These are phyloP conservation scores for Halenospora varia DNA, from an alignment of 495 filamentous ascomycete species.

Conservation along the genomic window DNA sequence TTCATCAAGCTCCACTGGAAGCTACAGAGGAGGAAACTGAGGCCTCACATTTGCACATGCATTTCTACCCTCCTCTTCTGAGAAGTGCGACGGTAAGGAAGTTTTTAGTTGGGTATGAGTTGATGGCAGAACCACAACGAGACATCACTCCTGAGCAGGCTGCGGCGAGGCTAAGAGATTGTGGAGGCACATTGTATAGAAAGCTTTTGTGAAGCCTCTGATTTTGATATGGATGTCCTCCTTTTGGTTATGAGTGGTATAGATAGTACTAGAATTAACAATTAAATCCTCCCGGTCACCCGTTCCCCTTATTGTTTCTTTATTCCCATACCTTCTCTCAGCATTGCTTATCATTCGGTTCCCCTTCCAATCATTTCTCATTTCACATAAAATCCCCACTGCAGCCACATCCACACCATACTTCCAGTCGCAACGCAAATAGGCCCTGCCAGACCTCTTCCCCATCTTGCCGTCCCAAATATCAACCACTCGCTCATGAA, in stretches of 20 bases:
- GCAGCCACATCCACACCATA: conserved; percentile 76
- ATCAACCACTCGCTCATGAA: conserved; percentile 78
- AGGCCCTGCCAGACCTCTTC: conserved; percentile 65
- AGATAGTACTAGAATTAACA: not conserved
- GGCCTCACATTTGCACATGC: conserved; percentile 86
- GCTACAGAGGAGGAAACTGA: conserved; percentile 82
- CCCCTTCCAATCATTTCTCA: not conserved
- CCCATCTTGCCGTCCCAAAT: conserved; percentile 67
- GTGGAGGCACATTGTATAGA: conserved; percentile 81
- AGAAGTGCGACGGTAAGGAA: conserved; percentile 92
- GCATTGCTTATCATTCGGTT: not conserved
- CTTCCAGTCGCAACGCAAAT: conserved; percentile 66
- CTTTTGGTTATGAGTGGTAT: not conserved
- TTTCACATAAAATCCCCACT: conserved; percentile 61
- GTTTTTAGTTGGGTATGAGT: conserved; percentile 92
- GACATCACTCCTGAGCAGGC: conserved; percentile 99
- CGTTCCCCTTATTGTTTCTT: not conserved
- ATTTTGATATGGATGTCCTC: not conserved
- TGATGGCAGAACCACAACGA: conserved; percentile 94
- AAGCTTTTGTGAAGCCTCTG: conserved; percentile 42
- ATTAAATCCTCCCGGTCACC: not conserved
- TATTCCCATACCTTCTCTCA: not conserved
- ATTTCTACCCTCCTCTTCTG: conserved; percentile 93
- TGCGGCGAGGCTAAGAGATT: conserved; percentile 64
- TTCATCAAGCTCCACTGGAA: conserved; percentile 91